phyloP scores from a whole-genome alignment of 192 early-diverging fungal genomes.

The Backusella mclennaniae region DNA sequence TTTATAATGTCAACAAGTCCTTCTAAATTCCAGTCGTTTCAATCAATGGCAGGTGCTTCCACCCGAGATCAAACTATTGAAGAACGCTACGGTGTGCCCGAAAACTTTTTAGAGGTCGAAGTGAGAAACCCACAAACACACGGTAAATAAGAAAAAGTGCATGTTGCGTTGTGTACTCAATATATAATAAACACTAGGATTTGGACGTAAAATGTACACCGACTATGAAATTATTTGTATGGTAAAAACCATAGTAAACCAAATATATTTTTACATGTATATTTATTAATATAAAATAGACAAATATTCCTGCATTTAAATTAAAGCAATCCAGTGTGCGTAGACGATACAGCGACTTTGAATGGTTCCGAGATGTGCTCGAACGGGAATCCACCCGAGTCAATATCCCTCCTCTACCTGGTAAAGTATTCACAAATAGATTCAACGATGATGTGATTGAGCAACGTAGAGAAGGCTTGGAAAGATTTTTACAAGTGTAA shows the following conservation, averaged over 20 bases:
- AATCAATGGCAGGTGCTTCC: conserved; percentile 17
- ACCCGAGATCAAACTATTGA: conserved; percentile 58
- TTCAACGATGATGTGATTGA: conserved; percentile 95
- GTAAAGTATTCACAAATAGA: conserved; percentile 95
- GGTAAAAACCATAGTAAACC: conserved; percentile 34
- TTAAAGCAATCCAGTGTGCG: conserved; percentile 78
- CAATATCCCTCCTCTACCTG: conserved; percentile 93
- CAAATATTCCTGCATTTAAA: conserved; percentile 97
- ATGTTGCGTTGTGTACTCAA: too few species aligned
- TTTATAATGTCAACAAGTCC: not conserved
- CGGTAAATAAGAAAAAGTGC: conserved; percentile 41
- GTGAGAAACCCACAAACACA: conserved; percentile 88
- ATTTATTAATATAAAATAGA: conserved; percentile 43
- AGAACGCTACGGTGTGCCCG: conserved; percentile 84
- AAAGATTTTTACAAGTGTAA: conserved; percentile 96
- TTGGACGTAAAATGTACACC: conserved; percentile 84
- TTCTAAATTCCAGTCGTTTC: conserved; percentile 25
- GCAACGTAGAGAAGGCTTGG: conserved; percentile 81
- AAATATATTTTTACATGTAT: too few species aligned
- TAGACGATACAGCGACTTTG: conserved; percentile 96
- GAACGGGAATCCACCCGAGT: conserved; percentile 90
- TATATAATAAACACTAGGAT: conserved; percentile 28
- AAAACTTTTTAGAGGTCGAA: conserved; percentile 97
- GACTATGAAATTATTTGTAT: conserved; percentile 95
- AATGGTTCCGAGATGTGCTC: conserved; percentile 95